Conservation (phyloP, 805 yeast genomes). For the Wickerhamomyces hampshirensis region DNA sequence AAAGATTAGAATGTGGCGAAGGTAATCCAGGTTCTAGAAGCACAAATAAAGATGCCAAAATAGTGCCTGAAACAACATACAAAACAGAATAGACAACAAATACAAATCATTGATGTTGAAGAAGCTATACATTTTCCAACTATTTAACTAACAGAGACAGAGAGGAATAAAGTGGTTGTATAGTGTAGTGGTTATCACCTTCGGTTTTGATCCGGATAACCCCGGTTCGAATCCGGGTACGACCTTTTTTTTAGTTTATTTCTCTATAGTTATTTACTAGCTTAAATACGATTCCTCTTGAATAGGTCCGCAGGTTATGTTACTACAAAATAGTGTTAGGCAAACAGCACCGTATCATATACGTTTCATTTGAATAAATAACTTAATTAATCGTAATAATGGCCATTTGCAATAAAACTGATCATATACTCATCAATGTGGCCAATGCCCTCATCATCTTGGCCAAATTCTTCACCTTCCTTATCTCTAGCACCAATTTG, state of each 20-base stretch:
- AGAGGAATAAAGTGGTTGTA: constrained; percentile 33
- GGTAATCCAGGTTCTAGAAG: too few species aligned
- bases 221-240: constrained; percentile 87
- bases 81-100: too few species aligned
- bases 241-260: constrained; percentile 41
- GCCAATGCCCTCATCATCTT: constrained; percentile 50
- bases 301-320: too few species aligned
- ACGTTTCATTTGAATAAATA: too few species aligned
- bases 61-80: too few species aligned
- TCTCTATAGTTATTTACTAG: neutral
- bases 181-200: constrained; percentile 59
- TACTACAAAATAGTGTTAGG: too few species aligned
- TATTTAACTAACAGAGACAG: too few species aligned
- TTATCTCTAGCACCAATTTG: constrained; percentile 41
- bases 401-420: constrained; percentile 80
- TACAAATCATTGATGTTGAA: too few species aligned
- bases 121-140: too few species aligned
- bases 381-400: constrained; percentile 50
- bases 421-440: constrained; percentile 98
- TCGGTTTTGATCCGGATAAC: constrained; percentile 63
- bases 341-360: too few species aligned
- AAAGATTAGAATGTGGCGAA: too few species aligned
- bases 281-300: neutral
- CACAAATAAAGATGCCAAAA: too few species aligned
- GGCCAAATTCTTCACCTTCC: constrained; percentile 8